These are phyloP conservation scores for Nemania sp. DNA, from an alignment of 2,329 filamentous ascomycete genomes.

Conservation along the genomic window DNA sequence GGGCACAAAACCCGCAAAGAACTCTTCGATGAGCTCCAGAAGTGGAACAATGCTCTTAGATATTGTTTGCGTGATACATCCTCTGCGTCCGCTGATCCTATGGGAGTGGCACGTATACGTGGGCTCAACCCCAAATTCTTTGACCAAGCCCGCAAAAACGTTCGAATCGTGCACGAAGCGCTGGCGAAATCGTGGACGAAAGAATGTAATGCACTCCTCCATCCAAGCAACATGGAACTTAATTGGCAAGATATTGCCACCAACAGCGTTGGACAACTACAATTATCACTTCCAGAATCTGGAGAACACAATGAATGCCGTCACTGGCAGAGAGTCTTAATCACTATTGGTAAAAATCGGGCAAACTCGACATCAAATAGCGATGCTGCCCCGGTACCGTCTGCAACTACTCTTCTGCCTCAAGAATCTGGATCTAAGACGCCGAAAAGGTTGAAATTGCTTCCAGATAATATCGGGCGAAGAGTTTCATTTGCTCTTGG, in stretches of 20 bases:
- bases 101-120: background rate
- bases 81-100: slow-evolving; percentile 1
- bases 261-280: background rate
- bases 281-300: background rate
- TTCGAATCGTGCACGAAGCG: slow-evolving; percentile 5
- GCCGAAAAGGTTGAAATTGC: no score
- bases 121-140: slow-evolving; percentile 1
- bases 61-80: slow-evolving; percentile 9
- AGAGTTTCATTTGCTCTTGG: no score
- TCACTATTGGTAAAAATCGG: background rate
- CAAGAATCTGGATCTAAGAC: background rate
- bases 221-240: slow-evolving; percentile 10
- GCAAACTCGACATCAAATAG: background rate
- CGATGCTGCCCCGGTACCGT: background rate
- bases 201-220: background rate
- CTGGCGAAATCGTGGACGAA: slow-evolving; percentile 6
- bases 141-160: slow-evolving; percentile 2
- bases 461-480: no score
- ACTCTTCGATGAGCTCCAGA: slow-evolving; percentile 11
- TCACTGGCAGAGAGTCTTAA: slow-evolving; percentile 2
- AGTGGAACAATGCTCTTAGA: slow-evolving; percentile 12
- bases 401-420: background rate
- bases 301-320: background rate
- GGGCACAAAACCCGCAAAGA: slow-evolving; percentile 1
- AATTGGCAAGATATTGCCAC: slow-evolving; percentile 4